Evolutionary conservation across 352 stramenopile species (phyloP).

Genomic region (Pythium sp.): DNA sequence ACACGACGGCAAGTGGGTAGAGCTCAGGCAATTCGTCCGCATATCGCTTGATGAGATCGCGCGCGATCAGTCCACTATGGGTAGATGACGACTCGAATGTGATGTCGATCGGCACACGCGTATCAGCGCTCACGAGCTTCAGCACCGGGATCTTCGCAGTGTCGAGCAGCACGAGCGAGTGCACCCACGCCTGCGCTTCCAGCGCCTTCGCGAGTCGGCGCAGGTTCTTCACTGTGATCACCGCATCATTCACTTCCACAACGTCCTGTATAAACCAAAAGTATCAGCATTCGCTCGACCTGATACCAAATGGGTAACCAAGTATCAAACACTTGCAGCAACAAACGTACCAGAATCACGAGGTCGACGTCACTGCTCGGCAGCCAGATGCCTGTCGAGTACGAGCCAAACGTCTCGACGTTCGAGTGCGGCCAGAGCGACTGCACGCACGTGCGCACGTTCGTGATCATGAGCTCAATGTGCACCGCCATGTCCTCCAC

Average conservation of each 20-base stretch:
- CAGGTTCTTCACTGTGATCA: slow-evolving; percentile 55
- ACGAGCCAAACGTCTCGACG: slow-evolving; percentile 83
- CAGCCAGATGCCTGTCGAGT: slow-evolving; percentile 86
- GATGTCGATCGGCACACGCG: slow-evolving; percentile 82
- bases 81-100: slow-evolving; percentile 82
- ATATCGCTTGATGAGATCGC: slow-evolving; percentile 85
- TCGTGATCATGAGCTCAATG: slow-evolving; percentile 82
- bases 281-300: neutral
- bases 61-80: slow-evolving; percentile 76
- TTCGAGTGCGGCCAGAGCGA: slow-evolving; percentile 71
- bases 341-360: slow-evolving; percentile 57
- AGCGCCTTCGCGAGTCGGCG: slow-evolving; percentile 54
- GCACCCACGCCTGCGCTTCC: slow-evolving; percentile 67
- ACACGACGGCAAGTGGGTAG: slow-evolving; percentile 85
- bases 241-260: slow-evolving; percentile 59
- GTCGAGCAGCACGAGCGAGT: slow-evolving; percentile 79
- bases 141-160: slow-evolving; percentile 82
- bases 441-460: slow-evolving; percentile 63
- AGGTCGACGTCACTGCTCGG: slow-evolving; percentile 85
- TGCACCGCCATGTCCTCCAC: slow-evolving; percentile 76
- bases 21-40: slow-evolving; percentile 82
- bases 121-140: slow-evolving; percentile 75
- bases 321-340: neutral
- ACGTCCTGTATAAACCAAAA: slow-evolving; percentile 30
- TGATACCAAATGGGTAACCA: neutral